phyloP scores from a whole-genome alignment of 371 early-diverging fungal species.

The Thermomucor indicae-seudaticae region DNA sequence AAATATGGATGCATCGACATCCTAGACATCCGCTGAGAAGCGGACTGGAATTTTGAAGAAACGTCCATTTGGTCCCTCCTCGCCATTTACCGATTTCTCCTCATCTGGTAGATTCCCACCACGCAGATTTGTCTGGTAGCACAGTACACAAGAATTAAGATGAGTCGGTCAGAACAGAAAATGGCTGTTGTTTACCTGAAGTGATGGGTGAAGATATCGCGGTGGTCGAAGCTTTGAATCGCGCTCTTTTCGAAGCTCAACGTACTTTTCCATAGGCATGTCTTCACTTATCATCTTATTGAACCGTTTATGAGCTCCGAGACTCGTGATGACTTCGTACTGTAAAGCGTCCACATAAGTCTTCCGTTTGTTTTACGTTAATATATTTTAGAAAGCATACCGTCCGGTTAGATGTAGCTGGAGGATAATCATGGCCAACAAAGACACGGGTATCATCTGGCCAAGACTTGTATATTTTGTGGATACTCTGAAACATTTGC shows the following conservation, averaged over 20 bases:
- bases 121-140: slow-evolving; percentile 20
- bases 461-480: slow-evolving; percentile 36
- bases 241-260: slow-evolving; percentile 24
- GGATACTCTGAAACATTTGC: slow-evolving; percentile 35
- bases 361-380: not conserved
- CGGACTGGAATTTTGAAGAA: slow-evolving; percentile 24
- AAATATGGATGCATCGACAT: too few species aligned
- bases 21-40: too few species aligned
- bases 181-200: slow-evolving; percentile 25
- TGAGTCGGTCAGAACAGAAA: not conserved
- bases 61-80: slow-evolving; percentile 1
- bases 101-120: slow-evolving; percentile 14
- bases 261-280: slow-evolving; percentile 21
- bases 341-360: not conserved
- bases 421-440: slow-evolving; percentile 47
- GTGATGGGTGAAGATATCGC: slow-evolving; percentile 42
- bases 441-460: slow-evolving; percentile 42
- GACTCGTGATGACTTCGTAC: slow-evolving; percentile 26
- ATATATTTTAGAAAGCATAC: slow-evolving; percentile 15
- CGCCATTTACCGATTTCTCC: slow-evolving; percentile 9
- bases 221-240: slow-evolving; percentile 32
- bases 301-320: slow-evolving; percentile 25
- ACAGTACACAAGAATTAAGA: not conserved
- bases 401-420: slow-evolving; percentile 11
- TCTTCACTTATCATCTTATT: slow-evolving; percentile 35